Base-by-base conservation (phyloP, 306 rosid genomes). In the Parietaria judaica region DNA sequence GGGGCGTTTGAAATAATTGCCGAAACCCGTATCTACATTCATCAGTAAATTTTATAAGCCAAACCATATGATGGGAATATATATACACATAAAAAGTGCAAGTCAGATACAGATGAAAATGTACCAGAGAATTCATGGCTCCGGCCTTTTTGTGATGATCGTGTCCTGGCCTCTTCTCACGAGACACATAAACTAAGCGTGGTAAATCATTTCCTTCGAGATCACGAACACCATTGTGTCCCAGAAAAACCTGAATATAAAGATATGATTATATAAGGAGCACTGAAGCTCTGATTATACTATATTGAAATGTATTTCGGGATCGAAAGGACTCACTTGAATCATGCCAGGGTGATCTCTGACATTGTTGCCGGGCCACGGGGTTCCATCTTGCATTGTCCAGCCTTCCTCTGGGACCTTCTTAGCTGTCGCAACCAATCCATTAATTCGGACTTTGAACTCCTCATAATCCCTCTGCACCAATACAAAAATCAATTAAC, bases 361-460 rank as follows among this genome's bases (percentile, higher is more conserved):
- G 37, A 90, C 95, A 71, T 74, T 79, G 76, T 90, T 90, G 54
- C 97, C 97, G 3, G 97, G 97, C 97, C 97, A 90, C 36, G 90
- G 90, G 75, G 95, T 86, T 65, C 95, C 97, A 56, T 90, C 97
- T 74, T 90, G 97, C 97, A 90, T 90, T 51, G 97, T 90, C 97
- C 97, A 90, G 4, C 97, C 97, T 31, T 90, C 97, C 75, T 90
- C 97, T 0, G 97, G 97, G 69, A 84, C 95, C 78, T 90, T 90
- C 48, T 77, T 87, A 16, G 97, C 82, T 72, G 79, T 84, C 51
- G 97, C 85, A 56, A 90, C 97, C 70, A 90, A 65, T 36, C 84
- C 81, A 60, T 90, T 90, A 51, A 90, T 79, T 61, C 88, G 78
- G 70, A 90, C 95, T 81, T 84, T 90, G 70, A 90, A 90, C 70